Conservation (phyloP, 1,284 basidiomycete species). For the Macrocybe sp. region DNA sequence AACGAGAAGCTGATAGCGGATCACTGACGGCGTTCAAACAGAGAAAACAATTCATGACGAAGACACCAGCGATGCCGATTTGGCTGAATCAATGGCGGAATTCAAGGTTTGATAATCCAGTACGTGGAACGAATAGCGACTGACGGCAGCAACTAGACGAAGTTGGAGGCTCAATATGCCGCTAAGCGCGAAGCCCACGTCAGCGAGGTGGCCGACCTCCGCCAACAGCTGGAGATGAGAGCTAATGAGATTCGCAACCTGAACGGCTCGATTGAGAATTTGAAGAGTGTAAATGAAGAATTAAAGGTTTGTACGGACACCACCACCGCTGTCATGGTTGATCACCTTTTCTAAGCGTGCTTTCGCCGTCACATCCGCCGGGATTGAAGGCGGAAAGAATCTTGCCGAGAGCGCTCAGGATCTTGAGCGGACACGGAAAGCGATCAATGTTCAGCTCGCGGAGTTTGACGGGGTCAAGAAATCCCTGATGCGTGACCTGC, state of each 20-base stretch:
- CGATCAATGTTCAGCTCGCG: conserved; percentile 93
- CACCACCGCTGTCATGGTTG: conserved; percentile 1
- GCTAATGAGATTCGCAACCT: conserved; percentile 83
- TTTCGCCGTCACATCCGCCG: conserved; percentile 93
- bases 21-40: conserved; percentile 25
- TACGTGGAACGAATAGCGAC: conserved; percentile 9
- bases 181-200: conserved; percentile 88
- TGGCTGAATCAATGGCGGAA: conserved; percentile 80
- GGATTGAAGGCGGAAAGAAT: conserved; percentile 94
- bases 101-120: conserved; percentile 65
- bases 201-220: conserved; percentile 85
- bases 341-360: conserved; percentile 61
- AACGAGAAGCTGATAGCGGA: conserved; percentile 4
- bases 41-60: conserved; percentile 85
- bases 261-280: conserved; percentile 84
- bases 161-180: conserved; percentile 92
- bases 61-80: conserved; percentile 74
- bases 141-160: conserved; percentile 50
- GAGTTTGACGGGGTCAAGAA: conserved; percentile 99
- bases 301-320: conserved; percentile 67
- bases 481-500: conserved; percentile 96
- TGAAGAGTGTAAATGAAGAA: conserved; percentile 97
- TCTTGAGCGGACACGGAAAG: conserved; percentile 94
- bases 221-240: conserved; percentile 88
- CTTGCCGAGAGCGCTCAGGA: conserved; percentile 96